A percentile compares a stretch with the other conserved stretches of the same genome.
Evolutionary conservation across 73 alveolate genomes (phyloP).

Genomic region (Tetrahymena malaccensis): DNA sequence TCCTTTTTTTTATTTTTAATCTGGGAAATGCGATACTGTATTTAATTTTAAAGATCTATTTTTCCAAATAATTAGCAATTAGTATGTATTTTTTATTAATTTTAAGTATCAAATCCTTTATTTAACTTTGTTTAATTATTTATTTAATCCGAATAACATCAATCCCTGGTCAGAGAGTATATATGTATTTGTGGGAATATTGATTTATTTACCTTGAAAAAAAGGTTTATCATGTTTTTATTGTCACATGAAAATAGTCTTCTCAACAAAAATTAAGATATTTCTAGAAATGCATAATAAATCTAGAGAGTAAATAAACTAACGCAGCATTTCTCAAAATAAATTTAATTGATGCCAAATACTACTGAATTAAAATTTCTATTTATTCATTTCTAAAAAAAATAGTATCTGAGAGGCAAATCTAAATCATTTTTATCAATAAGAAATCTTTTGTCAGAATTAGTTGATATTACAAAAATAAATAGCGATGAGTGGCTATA

Average conservation of each 20-base stretch:
- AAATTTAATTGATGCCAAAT: too few relatives aligned
- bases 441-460: background rate
- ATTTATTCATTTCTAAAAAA: background rate
- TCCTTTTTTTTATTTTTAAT: background rate
- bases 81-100: background rate
- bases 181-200: too few relatives aligned
- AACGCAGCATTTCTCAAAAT: background rate
- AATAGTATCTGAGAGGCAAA: background rate
- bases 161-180: background rate
- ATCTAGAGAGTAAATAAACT: background rate
- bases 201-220: too few relatives aligned
- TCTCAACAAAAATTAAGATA: background rate
- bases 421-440: background rate
- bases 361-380: background rate
- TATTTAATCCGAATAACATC: background rate
- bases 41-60: background rate
- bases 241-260: background rate
- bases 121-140: background rate
- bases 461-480: background rate
- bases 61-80: background rate
- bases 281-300: background rate
- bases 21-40: background rate
- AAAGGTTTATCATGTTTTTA: background rate
- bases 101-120: background rate
- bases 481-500: background rate